Evolutionary conservation across 2,329 filamentous ascomycete species (phyloP).

Genomic region (Aspergillus felis): DNA sequence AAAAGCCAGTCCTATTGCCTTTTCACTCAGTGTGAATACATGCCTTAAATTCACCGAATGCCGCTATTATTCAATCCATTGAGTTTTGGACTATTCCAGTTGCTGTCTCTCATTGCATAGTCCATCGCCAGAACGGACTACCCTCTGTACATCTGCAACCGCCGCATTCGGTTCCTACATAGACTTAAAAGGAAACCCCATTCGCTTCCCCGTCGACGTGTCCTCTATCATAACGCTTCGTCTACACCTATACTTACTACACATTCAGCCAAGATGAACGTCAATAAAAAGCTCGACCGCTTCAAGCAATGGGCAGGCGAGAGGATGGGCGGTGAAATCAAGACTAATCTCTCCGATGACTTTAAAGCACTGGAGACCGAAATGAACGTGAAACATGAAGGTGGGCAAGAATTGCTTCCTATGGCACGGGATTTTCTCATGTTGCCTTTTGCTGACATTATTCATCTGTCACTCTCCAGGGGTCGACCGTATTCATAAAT

Average conservation of each 20-base stretch:
- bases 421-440: not conserved
- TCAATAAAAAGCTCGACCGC: constrained; percentile 87
- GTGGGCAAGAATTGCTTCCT: constrained; percentile 45
- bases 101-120: not conserved
- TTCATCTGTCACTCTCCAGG: constrained; percentile 49
- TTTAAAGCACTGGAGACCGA: constrained; percentile 87
- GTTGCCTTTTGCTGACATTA: constrained; percentile 11
- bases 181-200: not conserved
- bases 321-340: constrained; percentile 88
- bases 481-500: constrained; percentile 83
- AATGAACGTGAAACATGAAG: constrained; percentile 84
- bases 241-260: not conserved
- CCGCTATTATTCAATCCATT: not conserved
- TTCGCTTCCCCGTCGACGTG: constrained; percentile 5
- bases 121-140: not conserved
- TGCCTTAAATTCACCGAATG: not conserved
- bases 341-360: constrained; percentile 81
- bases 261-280: constrained; percentile 48
- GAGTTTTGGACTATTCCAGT: not conserved
- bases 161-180: not conserved
- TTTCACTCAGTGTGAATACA: not conserved
- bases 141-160: not conserved
- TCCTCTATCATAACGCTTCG: not conserved
- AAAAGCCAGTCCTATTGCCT: not conserved
- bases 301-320: constrained; percentile 98